Conservation (phyloP, 805 yeast genomes). For the Wickerhamiella dianesei region DNA sequence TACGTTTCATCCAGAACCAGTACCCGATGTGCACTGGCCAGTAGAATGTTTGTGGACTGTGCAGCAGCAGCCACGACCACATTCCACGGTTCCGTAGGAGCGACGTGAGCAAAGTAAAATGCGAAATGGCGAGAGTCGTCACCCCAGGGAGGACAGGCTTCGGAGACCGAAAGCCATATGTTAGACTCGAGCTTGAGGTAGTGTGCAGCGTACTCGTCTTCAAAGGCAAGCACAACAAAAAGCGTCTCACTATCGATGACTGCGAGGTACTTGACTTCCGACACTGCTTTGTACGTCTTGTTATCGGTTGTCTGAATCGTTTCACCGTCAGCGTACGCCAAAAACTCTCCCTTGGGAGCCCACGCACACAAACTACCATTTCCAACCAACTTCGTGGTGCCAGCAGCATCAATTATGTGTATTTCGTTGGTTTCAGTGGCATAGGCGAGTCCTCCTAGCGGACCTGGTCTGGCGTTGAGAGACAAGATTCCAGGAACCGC, state of each 20-base stretch:
- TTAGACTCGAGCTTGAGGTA: background rate
- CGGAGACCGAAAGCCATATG: background rate
- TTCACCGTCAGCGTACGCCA: background rate
- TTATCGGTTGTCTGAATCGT: background rate
- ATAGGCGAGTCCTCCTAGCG: background rate
- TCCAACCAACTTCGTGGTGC: background rate
- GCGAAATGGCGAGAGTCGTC: slow-evolving; percentile 5
- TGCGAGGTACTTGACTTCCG: slow-evolving; percentile 1
- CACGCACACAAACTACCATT: background rate
- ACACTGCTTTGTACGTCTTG: background rate
- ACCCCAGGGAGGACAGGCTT: slow-evolving; percentile 15
- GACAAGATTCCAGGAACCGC: background rate
- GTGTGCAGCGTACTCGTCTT: slow-evolving; percentile 3
- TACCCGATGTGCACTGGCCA: slow-evolving; percentile 1
- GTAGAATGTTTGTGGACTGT: slow-evolving; percentile 12
- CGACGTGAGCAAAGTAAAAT: slow-evolving; percentile 9
- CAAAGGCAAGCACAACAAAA: slow-evolving; percentile 1
- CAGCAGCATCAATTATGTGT: background rate
- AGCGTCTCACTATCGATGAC: background rate
- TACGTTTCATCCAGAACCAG: slow-evolving; percentile 7
- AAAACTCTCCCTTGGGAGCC: background rate
- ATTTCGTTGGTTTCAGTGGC: background rate
- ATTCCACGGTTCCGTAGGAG: background rate
- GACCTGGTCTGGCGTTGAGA: background rate
- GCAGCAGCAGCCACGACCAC: slow-evolving; percentile 11